These are phyloP conservation scores for Melocanna baccifera DNA, from an alignment of 176 grass and related monocot genomes.

Conservation along the genomic window DNA sequence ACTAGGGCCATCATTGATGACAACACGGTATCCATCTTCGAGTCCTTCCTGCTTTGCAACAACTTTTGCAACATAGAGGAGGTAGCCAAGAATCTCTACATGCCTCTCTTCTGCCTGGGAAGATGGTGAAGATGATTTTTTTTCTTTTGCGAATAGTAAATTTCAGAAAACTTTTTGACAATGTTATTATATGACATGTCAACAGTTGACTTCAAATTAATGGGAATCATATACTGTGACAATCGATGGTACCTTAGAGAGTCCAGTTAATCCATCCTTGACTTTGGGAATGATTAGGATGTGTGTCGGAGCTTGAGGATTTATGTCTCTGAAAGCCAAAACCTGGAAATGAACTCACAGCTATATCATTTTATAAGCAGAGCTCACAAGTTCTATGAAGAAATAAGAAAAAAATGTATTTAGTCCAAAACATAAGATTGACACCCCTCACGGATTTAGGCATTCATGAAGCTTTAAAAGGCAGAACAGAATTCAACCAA, in stretches of 20 bases:
- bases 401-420: not conserved
- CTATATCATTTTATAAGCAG: not conserved
- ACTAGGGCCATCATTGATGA: constrained; percentile 82
- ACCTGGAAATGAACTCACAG: constrained; percentile 42
- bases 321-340: constrained; percentile 89
- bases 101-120: constrained; percentile 87
- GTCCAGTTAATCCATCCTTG: constrained; percentile 82
- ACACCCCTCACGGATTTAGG: not conserved
- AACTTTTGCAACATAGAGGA: constrained; percentile 77
- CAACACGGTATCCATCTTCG: constrained; percentile 76
- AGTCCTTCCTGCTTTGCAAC: constrained; percentile 94
- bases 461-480: not conserved
- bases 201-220: not conserved
- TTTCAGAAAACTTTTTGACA: not conserved
- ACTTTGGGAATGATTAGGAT: constrained; percentile 85
- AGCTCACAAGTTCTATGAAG: not conserved
- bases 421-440: not conserved
- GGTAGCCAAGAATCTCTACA: constrained; percentile 71
- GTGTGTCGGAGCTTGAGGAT: constrained; percentile 77
- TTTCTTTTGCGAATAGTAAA: not conserved
- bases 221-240: not conserved
- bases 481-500: not conserved
- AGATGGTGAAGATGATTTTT: not conserved
- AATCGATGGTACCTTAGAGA: constrained; percentile 64
- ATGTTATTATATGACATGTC: not conserved